A percentile compares a stretch with the other conserved stretches of the same genome.
Conservation (phyloP, 78 protist species). For the Andalucia godoyi region DNA sequence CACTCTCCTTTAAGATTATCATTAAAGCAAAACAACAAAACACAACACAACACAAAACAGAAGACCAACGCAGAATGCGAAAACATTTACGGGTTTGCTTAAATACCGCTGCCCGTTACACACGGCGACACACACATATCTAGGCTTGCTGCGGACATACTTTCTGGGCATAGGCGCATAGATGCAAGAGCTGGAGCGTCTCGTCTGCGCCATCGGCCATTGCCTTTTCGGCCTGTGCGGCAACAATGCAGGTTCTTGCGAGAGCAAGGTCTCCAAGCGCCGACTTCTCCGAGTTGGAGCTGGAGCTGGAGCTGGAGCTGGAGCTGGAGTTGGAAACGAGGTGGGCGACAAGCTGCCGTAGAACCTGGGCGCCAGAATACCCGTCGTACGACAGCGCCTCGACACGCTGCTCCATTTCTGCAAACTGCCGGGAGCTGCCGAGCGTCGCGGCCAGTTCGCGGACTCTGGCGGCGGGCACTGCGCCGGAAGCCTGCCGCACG, state of each 20-base stretch:
- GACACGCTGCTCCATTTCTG: not conserved
- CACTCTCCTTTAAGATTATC: too few species aligned
- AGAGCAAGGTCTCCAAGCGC: constrained; percentile 8
- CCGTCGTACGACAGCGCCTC: constrained; percentile 13
- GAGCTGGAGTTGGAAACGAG: not conserved
- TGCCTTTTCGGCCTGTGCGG: constrained; percentile 50
- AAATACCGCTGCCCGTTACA: too few species aligned
- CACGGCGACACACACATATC: too few species aligned
- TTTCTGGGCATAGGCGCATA: too few species aligned
- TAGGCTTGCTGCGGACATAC: too few species aligned
- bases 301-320: not conserved
- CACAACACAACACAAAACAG: too few species aligned
- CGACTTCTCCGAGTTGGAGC: not conserved
- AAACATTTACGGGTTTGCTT: too few species aligned
- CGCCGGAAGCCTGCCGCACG: not conserved
- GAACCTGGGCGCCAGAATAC: constrained; percentile 19
- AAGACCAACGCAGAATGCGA: too few species aligned
- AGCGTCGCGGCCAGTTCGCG: not conserved
- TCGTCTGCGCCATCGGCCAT: constrained; percentile 77
- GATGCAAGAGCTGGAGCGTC: constrained; percentile 49
- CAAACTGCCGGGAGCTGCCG: too few species aligned
- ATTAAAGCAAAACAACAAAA: too few species aligned
- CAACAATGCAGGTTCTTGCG: constrained; percentile 21
- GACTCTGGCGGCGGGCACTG: not conserved
- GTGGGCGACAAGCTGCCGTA: not conserved